Percentiles rank a stretch among this genome's conserved stretches.
phyloP scores from a whole-genome alignment of 306 rosid genomes.

The Sphenostylis stenocarpa region DNA sequence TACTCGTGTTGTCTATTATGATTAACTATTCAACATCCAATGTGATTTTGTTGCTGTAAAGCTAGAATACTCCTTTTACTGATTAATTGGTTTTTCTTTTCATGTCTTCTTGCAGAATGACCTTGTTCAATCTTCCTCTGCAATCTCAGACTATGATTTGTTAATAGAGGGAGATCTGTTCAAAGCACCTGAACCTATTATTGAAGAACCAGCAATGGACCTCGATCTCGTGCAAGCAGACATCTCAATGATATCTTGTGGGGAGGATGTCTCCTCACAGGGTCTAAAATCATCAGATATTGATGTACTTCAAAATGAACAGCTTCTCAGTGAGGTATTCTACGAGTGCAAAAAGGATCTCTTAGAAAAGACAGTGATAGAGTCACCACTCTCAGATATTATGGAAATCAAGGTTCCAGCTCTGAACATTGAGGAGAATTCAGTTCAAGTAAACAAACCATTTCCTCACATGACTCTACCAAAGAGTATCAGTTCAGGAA shows the following conservation, averaged over 20 bases:
- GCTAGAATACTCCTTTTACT: neutral
- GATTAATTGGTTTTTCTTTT: neutral
- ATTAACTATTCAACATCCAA: neutral
- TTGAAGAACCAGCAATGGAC: conserved; percentile 58
- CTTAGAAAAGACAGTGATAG: conserved; percentile 63
- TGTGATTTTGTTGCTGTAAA: neutral
- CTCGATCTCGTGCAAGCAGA: conserved; percentile 67
- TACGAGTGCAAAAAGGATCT: conserved; percentile 80
- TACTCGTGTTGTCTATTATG: neutral
- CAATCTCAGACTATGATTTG: conserved; percentile 74
- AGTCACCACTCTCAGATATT: conserved; percentile 53
- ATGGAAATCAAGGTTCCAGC: conserved; percentile 67
- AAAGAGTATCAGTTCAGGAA: conserved; percentile 71
- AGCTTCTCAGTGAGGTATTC: conserved; percentile 76
- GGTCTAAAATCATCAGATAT: conserved; percentile 70
- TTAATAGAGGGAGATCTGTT: conserved; percentile 88
- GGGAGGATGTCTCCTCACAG: conserved; percentile 63
- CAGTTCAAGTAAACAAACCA: conserved; percentile 53
- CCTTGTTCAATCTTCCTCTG: conserved; percentile 55
- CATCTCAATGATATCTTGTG: conserved; percentile 79
- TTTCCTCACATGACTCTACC: conserved; percentile 50
- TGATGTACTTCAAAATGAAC: conserved; percentile 75
- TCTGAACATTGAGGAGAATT: conserved; percentile 46
- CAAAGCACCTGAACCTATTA: conserved; percentile 85
- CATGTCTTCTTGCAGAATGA: conserved; percentile 48